phyloP scores from a whole-genome alignment of 1,284 basidiomycete species.

The Entoloma clypeatum region DNA sequence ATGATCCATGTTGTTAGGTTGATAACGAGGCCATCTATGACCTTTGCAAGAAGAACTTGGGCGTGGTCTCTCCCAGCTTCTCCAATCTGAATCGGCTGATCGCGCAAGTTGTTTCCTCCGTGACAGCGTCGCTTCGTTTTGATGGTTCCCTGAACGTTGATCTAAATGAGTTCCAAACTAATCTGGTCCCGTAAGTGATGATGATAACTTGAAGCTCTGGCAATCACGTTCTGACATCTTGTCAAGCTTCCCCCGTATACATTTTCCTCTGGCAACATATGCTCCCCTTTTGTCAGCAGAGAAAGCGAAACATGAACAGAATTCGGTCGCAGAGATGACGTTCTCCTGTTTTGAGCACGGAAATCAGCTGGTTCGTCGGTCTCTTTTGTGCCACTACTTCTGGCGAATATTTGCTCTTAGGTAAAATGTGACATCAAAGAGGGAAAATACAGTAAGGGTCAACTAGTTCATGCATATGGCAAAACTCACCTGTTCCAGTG shows the following conservation, averaged over 20 bases:
- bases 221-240: conserved; percentile 13
- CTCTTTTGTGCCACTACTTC: neutral
- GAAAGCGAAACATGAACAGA: conserved; percentile 93
- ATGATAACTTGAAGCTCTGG: conserved; percentile 8
- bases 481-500: conserved; percentile 42
- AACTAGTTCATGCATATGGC: conserved; percentile 7
- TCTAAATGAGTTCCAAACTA: conserved; percentile 98
- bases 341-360: conserved; percentile 97
- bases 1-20: conserved; percentile 46
- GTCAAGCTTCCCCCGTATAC: conserved; percentile 89
- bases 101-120: conserved; percentile 96
- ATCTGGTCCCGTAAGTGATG: conserved; percentile 82
- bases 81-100: conserved; percentile 96
- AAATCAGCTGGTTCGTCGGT: conserved; percentile 85
- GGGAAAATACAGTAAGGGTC: conserved; percentile 89
- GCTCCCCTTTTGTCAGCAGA: conserved; percentile 90
- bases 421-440: conserved; percentile 93
- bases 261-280: conserved; percentile 97
- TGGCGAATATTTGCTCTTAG: conserved; percentile 25
- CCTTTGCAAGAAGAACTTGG: conserved; percentile 96
- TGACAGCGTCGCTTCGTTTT: conserved; percentile 96
- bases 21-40: conserved; percentile 99
- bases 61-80: conserved; percentile 86
- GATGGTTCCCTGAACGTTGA: conserved; percentile 98
- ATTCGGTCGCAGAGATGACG: conserved; percentile 98